Evolutionary conservation across 805 yeast genomes (phyloP), one percentile per base, ranked within the genome.

Genomic region (Zygosaccharomyces rouxii): DNA sequence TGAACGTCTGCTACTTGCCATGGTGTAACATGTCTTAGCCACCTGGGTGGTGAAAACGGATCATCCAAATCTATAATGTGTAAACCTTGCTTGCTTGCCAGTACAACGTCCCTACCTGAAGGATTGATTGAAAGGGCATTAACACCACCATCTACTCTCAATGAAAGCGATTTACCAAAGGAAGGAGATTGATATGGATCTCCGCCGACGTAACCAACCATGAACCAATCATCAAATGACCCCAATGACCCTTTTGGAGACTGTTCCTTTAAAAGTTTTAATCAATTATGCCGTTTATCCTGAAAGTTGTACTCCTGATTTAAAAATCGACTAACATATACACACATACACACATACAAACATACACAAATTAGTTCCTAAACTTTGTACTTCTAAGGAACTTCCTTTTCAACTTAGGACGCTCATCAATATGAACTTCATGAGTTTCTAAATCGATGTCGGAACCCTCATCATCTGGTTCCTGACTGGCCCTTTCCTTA

Each of bases 1-100:
- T 94, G 98, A 1, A 92, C 97, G 64, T 92, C 97, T 0, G 99
- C 97, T 3, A 94, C 99, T 66, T 94, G 98, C 98, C 98, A 94
- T 0, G 95, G 82, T 0, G 97, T 92, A 30, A 82, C 75, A 62
- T 94, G 97, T 47, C 83, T 95, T 13, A 94, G 76, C 90, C 95
- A 89, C 50, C 99, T 73, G 0, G 99, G 99, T 0, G 95, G 89
- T 0, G 92, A 80, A 67, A 88, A 92, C 0, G 98, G 99, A 64
- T 94, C 97, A 60, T 92, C 96, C 37, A 94, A 68, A 68, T 94
- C 98, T n/a, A 92, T 83, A 33, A 94, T 81, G 64, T 83, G 86
- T 11, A 94, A 73, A 0, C 99, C 99, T 47, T 83, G 75, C 23
- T 87, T 75, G 23, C 81, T 68, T 0, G 98, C 99, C 26, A 94